A percentile compares a stretch with the other conserved stretches of the same genome.
These are phyloP conservation scores for Torulaspora microellipsoides DNA, from an alignment of 805 yeast species.

Conservation along the genomic window DNA sequence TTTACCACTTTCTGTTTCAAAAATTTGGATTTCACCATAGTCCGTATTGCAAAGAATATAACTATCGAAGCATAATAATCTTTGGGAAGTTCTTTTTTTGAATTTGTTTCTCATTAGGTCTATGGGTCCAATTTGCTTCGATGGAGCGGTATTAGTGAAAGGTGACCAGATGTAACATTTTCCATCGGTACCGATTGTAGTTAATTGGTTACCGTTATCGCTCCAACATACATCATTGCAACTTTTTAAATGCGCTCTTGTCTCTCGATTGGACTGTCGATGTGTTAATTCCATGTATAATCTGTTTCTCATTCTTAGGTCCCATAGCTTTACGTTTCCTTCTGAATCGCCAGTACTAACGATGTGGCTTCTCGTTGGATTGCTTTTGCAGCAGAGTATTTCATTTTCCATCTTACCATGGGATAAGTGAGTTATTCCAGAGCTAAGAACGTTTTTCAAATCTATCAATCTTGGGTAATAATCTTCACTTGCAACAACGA, in stretches of 20 bases:
- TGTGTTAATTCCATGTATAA: conserved; percentile 26
- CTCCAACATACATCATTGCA: conserved; percentile 81
- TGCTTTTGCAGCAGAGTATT: conserved; percentile 57
- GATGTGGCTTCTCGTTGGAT: conserved; percentile 55
- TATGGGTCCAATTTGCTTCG: conserved; percentile 21
- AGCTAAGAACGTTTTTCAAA: conserved; percentile 62
- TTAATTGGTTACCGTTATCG: conserved; percentile 54
- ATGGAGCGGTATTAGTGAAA: conserved; percentile 10
- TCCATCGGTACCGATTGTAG: conserved; percentile 76
- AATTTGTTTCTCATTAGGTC: conserved; percentile 23
- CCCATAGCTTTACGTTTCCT: conserved; percentile 84
- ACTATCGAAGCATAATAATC: conserved; percentile 21
- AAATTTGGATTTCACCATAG: conserved; percentile 26
- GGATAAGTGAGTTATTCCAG: conserved; percentile 67
- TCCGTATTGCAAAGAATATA: conserved; percentile 26
- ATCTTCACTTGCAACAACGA: conserved; percentile 70
- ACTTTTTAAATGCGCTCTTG: conserved; percentile 68
- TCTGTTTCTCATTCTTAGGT: conserved; percentile 46
- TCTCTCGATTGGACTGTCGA: conserved; percentile 8
- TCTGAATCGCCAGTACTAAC: conserved; percentile 78
- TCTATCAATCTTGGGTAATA: conserved; percentile 68
- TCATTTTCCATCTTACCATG: conserved; percentile 45
- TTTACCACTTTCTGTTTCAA: conserved; percentile 18
- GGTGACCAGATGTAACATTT: conserved; percentile 67
- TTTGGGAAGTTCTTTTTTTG: conserved; percentile 24